These are phyloP conservation scores for Phytophthora tubulina DNA, from an alignment of 352 stramenopile genomes.

Conservation along the genomic window DNA sequence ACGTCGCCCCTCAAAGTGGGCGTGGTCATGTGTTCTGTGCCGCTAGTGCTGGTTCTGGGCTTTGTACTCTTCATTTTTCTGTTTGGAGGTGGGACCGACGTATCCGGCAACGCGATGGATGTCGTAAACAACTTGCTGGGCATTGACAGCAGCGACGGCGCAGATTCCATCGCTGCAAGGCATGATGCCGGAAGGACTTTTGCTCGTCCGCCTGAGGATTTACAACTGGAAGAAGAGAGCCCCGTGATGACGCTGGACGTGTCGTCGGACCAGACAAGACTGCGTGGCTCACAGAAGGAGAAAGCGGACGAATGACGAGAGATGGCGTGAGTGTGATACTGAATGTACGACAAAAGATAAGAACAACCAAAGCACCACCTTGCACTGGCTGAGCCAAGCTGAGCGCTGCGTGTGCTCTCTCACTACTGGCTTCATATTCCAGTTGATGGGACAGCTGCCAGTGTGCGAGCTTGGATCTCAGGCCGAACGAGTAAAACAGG, in stretches of 20 bases:
- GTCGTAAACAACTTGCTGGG: slow-evolving; percentile 35
- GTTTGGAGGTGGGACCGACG: slow-evolving; percentile 39
- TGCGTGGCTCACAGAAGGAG: slow-evolving; percentile 30
- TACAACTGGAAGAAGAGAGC: slow-evolving; percentile 28
- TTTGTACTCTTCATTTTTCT: slow-evolving; percentile 70
- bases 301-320: slow-evolving; percentile 28
- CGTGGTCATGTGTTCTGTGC: slow-evolving; percentile 79
- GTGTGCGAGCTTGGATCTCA: slow-evolving; percentile 5
- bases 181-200: slow-evolving; percentile 26
- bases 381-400: slow-evolving; percentile 9
- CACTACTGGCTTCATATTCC: too few species aligned
- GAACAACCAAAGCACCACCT: slow-evolving; percentile 20
- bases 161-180: slow-evolving; percentile 17
- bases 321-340: slow-evolving; percentile 22
- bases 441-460: too few species aligned
- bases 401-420: neutral
- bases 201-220: slow-evolving; percentile 12
- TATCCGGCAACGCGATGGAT: slow-evolving; percentile 24
- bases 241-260: slow-evolving; percentile 32
- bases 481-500: slow-evolving; percentile 28
- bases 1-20: slow-evolving; percentile 63
- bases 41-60: slow-evolving; percentile 61
- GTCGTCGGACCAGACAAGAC: slow-evolving; percentile 19
- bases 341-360: slow-evolving; percentile 36
- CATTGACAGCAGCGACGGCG: slow-evolving; percentile 8